Evolutionary conservation across 345 rosid species (phyloP), one percentile per base, ranked within the genome.

Genomic region (Geranium brycei): DNA sequence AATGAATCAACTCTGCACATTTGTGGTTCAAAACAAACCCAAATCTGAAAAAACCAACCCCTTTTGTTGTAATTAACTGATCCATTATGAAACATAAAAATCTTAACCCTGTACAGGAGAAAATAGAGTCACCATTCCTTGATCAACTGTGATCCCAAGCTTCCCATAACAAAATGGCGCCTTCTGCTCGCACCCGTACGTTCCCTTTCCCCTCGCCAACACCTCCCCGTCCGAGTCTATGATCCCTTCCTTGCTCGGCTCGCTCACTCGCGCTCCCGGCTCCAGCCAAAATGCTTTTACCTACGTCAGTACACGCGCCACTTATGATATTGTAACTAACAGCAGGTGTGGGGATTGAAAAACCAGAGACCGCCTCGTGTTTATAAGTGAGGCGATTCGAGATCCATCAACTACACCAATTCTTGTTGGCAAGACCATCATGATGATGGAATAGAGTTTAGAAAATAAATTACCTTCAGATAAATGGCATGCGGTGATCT

Each of bases 181-280:
- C 70, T 78, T 81, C 64, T 73, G 78, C 35, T 76, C 77, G 63
- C 77, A 78, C 70, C 71, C 69, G 57, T 85, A 88, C 10, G 89
- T 62, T 64, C 77, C 83, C 16, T 62, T 87, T 58, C 97, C 99
- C 65, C 87, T 80, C 31, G 95, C 96, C 17, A 95, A 58, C 12
- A 91, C 97, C 71, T 95, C 99, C 4, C 99, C 99, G 23, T 93
- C 99, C 7, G 80, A 75, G 68, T 93, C 99, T 66, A 93, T 87
- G 77, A 90, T 88, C 63, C 97, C 97, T 75, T 87, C 95, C 66
- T 70, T 85, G 58, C 76, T 76, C 62, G 86, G 81, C 56, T 93
- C 86, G 3, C 71, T 75, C 13, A 65, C 41, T 0, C 74, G 81
- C 1, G 82, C 32, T 61, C 97, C 97, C 0, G 99, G 99, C 73